phyloP scores from a whole-genome alignment of 352 stramenopile genomes.

The Pythium dissotocum region DNA sequence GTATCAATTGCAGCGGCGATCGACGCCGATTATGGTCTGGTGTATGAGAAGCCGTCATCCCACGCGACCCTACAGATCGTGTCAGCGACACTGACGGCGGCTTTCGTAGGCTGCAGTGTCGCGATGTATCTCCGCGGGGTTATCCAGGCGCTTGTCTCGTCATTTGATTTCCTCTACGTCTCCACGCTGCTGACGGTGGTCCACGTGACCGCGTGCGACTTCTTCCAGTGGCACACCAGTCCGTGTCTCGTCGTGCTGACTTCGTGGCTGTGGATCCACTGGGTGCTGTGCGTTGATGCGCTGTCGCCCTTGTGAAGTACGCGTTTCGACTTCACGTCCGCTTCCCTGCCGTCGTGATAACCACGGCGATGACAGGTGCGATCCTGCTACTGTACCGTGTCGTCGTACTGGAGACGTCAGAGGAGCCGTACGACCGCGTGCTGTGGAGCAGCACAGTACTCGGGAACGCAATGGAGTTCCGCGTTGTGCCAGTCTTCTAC shows the following conservation, averaged over 20 bases:
- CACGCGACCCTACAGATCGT: background rate
- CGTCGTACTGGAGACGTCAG: background rate
- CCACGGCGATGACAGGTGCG: background rate
- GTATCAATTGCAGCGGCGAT: background rate
- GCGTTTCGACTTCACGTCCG: conserved; percentile 1
- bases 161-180: conserved; percentile 25
- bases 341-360: conserved; percentile 2
- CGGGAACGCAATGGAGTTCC: background rate
- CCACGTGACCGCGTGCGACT: conserved; percentile 14
- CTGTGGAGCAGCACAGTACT: background rate
- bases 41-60: background rate
- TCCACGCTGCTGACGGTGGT: conserved; percentile 12
- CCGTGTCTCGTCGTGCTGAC: background rate
- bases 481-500: background rate
- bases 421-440: background rate
- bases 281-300: conserved; percentile 15
- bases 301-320: background rate
- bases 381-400: background rate
- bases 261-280: conserved; percentile 27
- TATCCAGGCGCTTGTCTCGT: background rate
- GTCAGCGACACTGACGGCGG: background rate
- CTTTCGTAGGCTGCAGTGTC: background rate
- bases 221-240: conserved; percentile 15
- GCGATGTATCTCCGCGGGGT: background rate
- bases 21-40: background rate